Percentiles rank a stretch among this genome's conserved stretches.
Conservation (phyloP, 768 basidiomycete genomes). For the Agrocybe pediades region DNA sequence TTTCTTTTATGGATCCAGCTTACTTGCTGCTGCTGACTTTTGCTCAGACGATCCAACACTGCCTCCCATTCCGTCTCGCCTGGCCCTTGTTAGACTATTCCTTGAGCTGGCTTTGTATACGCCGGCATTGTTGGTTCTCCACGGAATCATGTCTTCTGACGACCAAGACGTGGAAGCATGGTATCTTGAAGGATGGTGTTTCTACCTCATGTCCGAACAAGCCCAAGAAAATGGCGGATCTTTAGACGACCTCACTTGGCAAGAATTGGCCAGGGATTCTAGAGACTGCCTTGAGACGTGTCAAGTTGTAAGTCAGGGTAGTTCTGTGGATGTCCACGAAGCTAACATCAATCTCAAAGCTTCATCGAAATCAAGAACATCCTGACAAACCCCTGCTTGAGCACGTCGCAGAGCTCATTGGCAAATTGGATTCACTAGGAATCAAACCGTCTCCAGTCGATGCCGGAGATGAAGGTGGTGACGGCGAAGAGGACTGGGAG, state of each 20-base stretch:
- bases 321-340: not conserved
- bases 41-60: slow-evolving; percentile 61
- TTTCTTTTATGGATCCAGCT: not conserved
- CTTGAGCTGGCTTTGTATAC: slow-evolving; percentile 74
- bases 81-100: slow-evolving; percentile 79
- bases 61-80: slow-evolving; percentile 72
- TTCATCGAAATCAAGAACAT: slow-evolving; percentile 72
- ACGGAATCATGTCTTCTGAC: slow-evolving; percentile 78
- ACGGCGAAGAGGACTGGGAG: slow-evolving; percentile 71
- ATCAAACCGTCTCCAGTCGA: slow-evolving; percentile 61
- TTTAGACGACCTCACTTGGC: slow-evolving; percentile 60
- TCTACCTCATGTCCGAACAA: slow-evolving; percentile 80
- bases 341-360: slow-evolving; percentile 35
- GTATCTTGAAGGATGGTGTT: slow-evolving; percentile 95
- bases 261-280: slow-evolving; percentile 78
- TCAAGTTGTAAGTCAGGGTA: slow-evolving; percentile 55
- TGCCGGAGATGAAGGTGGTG: slow-evolving; percentile 53
- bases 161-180: slow-evolving; percentile 90
- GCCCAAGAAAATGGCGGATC: slow-evolving; percentile 57
- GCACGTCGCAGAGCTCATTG: slow-evolving; percentile 75
- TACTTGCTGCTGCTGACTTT: slow-evolving; percentile 2
- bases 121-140: slow-evolving; percentile 73
- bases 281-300: slow-evolving; percentile 85
- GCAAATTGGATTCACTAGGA: slow-evolving; percentile 65
- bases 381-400: slow-evolving; percentile 75